phyloP scores from a whole-genome alignment of 768 basidiomycete genomes.

The Lactifluus piperatus region DNA sequence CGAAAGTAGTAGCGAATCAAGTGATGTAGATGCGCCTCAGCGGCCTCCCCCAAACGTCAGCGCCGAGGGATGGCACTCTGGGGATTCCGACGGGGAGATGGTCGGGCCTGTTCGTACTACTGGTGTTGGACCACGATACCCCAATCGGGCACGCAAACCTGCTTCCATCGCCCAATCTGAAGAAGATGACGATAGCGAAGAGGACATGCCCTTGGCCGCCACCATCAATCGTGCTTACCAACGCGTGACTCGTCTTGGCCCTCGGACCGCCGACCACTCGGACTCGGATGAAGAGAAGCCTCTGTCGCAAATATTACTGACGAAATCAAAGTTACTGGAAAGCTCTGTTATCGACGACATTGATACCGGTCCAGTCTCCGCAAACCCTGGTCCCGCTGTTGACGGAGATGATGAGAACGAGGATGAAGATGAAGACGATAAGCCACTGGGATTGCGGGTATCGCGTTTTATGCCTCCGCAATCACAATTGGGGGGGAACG shows the following conservation, averaged over 20 bases:
- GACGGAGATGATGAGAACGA: conserved; percentile 38
- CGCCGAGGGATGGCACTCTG: conserved; percentile 25
- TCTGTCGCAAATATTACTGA: conserved; percentile 50
- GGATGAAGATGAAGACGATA: conserved; percentile 58
- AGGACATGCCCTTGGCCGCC: conserved; percentile 69
- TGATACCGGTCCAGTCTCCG: conserved; percentile 21
- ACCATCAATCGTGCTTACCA: conserved; percentile 49
- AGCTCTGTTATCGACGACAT: conserved; percentile 36
- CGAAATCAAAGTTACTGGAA: conserved; percentile 33
- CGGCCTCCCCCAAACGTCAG: background rate
- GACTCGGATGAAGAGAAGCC: conserved; percentile 72
- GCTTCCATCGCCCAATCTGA: conserved; percentile 8
- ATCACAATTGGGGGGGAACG: conserved; percentile 1
- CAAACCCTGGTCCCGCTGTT: too few relatives aligned
- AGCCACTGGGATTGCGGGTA: conserved; percentile 61
- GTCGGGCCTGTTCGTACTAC: conserved; percentile 44
- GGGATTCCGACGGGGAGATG: conserved; percentile 61
- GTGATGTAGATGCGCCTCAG: conserved; percentile 22
- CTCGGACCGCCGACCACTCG: conserved; percentile 26
- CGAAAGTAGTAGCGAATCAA: conserved; percentile 48
- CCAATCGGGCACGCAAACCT: conserved; percentile 25
- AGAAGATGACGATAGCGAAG: conserved; percentile 51
- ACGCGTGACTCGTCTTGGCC: conserved; percentile 31
- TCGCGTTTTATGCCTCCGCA: conserved; percentile 34
- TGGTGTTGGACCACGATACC: conserved; percentile 49